phyloP scores from a whole-genome alignment of 345 rosid species.

The Barbarea vulgaris region DNA sequence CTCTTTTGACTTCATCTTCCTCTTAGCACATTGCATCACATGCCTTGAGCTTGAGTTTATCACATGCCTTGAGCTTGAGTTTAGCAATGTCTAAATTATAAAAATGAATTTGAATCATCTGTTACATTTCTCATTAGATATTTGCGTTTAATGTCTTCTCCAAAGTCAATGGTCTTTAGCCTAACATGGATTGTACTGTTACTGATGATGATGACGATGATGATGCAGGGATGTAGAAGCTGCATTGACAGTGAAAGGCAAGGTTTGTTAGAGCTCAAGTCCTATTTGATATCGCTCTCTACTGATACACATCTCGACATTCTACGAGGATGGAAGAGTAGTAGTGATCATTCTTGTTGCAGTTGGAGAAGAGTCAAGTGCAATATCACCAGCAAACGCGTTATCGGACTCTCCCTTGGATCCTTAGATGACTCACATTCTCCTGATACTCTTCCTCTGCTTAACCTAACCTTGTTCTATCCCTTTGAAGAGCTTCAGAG shows the following conservation, averaged over 20 bases:
- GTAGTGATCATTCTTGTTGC: slow-evolving; percentile 22
- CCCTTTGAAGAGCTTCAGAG: slow-evolving; percentile 20
- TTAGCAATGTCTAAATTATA: background rate
- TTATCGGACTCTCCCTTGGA: slow-evolving; percentile 14
- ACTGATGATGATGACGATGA: background rate
- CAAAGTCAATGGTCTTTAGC: slow-evolving; percentile 3
- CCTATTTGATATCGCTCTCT: background rate
- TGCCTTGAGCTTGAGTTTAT: background rate
- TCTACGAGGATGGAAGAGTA: slow-evolving; percentile 22
- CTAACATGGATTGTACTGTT: slow-evolving; percentile 14
- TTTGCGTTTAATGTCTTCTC: slow-evolving; percentile 7
- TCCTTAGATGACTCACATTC: background rate
- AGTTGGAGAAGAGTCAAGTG: slow-evolving; percentile 16
- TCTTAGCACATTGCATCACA: slow-evolving; percentile 9
- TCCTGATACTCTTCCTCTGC: background rate
- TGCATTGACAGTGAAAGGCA: slow-evolving; percentile 32
- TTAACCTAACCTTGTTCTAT: slow-evolving; percentile 16
- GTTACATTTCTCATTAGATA: background rate
- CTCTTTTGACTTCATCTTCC: slow-evolving; percentile 1
- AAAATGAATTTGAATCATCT: background rate
- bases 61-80: slow-evolving; percentile 1
- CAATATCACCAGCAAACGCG: background rate
- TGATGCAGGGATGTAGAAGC: slow-evolving; percentile 23
- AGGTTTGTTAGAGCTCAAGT: slow-evolving; percentile 34
- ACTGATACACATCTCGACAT: background rate